Conservation (phyloP, 2,329 filamentous ascomycete species). For the Diaporthe eres region DNA sequence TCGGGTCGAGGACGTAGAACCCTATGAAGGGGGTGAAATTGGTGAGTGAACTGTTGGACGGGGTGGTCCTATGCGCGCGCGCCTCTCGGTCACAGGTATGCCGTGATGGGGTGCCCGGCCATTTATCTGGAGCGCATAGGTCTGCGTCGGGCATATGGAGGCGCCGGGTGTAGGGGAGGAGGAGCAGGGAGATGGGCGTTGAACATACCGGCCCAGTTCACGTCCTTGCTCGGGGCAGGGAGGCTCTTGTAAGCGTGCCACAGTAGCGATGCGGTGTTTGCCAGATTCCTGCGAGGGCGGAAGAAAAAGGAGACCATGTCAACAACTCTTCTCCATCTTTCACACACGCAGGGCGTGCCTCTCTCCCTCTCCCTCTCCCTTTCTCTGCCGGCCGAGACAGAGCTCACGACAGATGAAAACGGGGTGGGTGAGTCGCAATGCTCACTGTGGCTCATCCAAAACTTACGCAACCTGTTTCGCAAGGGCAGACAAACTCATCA, state of each 20-base stretch:
- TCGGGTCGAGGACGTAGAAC: slow-evolving; percentile 78
- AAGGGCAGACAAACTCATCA: neutral
- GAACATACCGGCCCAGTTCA: slow-evolving; percentile 80
- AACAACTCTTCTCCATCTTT: neutral
- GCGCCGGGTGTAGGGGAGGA: neutral
- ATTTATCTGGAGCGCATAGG: slow-evolving; percentile 15
- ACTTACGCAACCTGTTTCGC: neutral
- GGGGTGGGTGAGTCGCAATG: slow-evolving; percentile 6
- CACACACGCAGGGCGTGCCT: no score
- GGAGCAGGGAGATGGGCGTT: neutral
- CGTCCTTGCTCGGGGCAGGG: slow-evolving; percentile 72
- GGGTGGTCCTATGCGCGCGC: no score
- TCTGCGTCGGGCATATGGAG: neutral
- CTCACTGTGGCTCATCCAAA: slow-evolving; percentile 11
- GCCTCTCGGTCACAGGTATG: neutral
- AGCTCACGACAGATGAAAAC: neutral
- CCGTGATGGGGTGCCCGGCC: neutral
- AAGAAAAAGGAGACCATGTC: neutral
- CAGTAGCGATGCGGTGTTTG: slow-evolving; percentile 81
- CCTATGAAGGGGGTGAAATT: slow-evolving; percentile 58
- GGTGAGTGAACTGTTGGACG: neutral
- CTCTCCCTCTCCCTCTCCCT: neutral
- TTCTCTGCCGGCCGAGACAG: neutral
- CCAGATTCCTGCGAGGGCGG: slow-evolving; percentile 73
- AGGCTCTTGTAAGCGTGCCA: slow-evolving; percentile 87